These are phyloP conservation scores for Kappamyces sp. DNA, from an alignment of 192 early-diverging fungal species.

Conservation along the genomic window DNA sequence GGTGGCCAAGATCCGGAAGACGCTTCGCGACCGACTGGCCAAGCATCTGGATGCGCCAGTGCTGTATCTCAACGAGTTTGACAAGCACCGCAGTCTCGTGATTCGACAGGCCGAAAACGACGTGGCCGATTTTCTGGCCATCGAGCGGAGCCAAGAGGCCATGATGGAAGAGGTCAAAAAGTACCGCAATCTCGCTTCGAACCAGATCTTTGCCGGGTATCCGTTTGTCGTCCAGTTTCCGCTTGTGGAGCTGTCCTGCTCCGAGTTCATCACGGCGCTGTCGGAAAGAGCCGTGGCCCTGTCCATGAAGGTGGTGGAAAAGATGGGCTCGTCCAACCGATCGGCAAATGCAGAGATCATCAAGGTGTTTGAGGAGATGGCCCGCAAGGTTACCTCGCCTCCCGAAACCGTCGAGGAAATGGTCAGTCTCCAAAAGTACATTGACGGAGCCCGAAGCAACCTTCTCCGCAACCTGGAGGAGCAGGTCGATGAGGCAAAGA, in stretches of 20 bases:
- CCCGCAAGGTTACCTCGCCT: constrained; percentile 30
- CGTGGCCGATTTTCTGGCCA: constrained; percentile 41
- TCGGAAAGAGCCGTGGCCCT: constrained; percentile 39
- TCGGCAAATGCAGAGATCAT: constrained; percentile 28
- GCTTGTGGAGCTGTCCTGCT: constrained; percentile 47
- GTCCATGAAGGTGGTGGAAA: constrained; percentile 41
- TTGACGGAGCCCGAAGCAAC: constrained; percentile 37
- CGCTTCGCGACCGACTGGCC: constrained; percentile 24
- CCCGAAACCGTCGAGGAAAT: constrained; percentile 56
- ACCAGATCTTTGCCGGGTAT: constrained; percentile 42
- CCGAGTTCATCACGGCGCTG: constrained; percentile 42
- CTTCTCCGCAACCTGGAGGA: constrained; percentile 45
- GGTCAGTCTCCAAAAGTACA: constrained; percentile 50
- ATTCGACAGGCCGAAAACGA: constrained; percentile 28
- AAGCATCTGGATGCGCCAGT: constrained; percentile 36
- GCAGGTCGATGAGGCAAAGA: constrained; percentile 50
- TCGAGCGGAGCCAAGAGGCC: constrained; percentile 36
- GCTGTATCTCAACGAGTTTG: constrained; percentile 42
- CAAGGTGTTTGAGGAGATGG: constrained; percentile 41
- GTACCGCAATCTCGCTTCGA: constrained; percentile 31
- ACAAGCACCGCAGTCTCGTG: constrained; percentile 43
- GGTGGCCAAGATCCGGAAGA: constrained; percentile 32
- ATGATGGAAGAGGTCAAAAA: constrained; percentile 45
- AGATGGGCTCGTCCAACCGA: constrained; percentile 34
- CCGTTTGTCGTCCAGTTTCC: constrained; percentile 49